Percentiles rank a stretch among this genome's conserved stretches.
These are phyloP conservation scores for Lycium ferocissimum DNA, from an alignment of 257 asterid genomes.

Conservation along the genomic window DNA sequence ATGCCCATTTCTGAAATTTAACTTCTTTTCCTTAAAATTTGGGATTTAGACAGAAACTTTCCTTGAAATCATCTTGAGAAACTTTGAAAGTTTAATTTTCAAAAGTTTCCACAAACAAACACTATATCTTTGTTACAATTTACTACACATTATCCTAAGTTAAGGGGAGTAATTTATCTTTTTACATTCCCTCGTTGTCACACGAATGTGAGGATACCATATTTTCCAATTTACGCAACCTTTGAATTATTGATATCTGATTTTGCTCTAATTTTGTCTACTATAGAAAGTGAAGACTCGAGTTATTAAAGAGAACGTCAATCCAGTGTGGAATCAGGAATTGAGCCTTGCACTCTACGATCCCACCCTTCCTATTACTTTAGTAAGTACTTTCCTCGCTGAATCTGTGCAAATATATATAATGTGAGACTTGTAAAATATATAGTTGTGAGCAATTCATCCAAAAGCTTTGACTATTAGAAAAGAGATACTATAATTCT, in stretches of 20 bases:
- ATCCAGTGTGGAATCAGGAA: constrained; percentile 83
- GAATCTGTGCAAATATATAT: background rate
- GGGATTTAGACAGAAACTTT: too few relatives aligned
- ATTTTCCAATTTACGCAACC: background rate
- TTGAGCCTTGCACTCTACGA: constrained; percentile 70
- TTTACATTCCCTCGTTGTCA: background rate
- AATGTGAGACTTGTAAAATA: background rate
- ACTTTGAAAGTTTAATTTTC: too few relatives aligned
- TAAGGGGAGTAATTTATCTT: background rate
- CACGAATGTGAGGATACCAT: background rate
- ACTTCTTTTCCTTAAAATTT: background rate
- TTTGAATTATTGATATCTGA: background rate
- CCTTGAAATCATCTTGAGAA: too few relatives aligned
- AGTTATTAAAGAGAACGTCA: constrained; percentile 68
- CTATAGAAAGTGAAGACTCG: constrained; percentile 76
- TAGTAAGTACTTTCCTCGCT: constrained; percentile 44
- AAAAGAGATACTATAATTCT: too few relatives aligned
- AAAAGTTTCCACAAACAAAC: background rate
- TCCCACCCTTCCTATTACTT: constrained; percentile 57
- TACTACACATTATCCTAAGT: background rate
- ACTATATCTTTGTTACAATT: too few relatives aligned
- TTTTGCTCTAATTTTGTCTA: background rate
- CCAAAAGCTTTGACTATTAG: background rate
- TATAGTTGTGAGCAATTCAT: background rate
- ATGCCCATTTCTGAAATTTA: background rate